These are phyloP conservation scores for Phoma sp. DNA, from an alignment of 2,329 filamentous ascomycete species.

Conservation along the genomic window DNA sequence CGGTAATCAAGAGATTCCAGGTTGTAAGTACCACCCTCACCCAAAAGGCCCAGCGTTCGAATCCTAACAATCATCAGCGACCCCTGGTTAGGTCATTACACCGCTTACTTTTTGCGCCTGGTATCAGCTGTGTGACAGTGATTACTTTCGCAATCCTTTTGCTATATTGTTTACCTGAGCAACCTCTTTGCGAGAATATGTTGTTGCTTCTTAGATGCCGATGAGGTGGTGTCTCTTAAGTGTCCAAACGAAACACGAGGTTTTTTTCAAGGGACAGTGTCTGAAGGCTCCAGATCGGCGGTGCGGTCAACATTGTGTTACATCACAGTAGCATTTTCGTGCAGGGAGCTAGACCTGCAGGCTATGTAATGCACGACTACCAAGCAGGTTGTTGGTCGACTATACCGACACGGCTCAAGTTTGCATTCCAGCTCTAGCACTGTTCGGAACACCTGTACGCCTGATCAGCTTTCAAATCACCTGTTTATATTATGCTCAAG, in stretches of 20 bases:
- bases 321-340: background rate
- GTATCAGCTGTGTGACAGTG: too few species aligned
- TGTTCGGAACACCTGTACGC: background rate
- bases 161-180: too few species aligned
- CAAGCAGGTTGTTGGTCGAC: too few species aligned
- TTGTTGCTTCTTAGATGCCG: too few species aligned
- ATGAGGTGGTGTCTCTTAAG: too few species aligned
- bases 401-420: too few species aligned
- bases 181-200: too few species aligned
- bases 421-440: background rate
- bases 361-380: too few species aligned
- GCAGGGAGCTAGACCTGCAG: background rate
- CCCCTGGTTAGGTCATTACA: slow-evolving; percentile 34
- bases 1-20: slow-evolving; percentile 32
- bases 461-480: background rate
- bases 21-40: slow-evolving; percentile 7
- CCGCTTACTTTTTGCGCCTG: too few species aligned
- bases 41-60: slow-evolving; percentile 4
- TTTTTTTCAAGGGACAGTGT: too few species aligned
- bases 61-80: slow-evolving; percentile 22
- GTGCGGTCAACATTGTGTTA: background rate
- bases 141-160: too few species aligned
- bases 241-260: too few species aligned
- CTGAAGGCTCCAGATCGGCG: background rate
- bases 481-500: background rate